Base-by-base conservation (phyloP, 768 basidiomycete genomes). In the Lactarius sanguifluus region DNA sequence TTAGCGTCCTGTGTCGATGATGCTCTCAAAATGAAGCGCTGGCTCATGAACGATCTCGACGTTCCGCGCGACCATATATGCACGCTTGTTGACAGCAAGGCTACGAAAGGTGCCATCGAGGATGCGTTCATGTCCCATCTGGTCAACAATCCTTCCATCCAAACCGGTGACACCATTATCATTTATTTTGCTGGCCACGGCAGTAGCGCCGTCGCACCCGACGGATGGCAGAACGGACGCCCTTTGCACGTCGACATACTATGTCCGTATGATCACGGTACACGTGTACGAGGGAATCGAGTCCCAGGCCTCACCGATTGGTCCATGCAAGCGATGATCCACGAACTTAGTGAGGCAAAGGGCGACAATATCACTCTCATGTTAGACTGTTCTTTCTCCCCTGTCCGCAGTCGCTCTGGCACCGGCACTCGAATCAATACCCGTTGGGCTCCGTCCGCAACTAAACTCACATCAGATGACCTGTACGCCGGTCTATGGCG, bases 161-260 rank as follows among this genome's bases (percentile, higher is more conserved):
- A 83, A 57, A 76, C 74, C 30, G 88, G 85, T 28, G 88, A 90
- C 65, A 85, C 89, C 38, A 81, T 90, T 47, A 69, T 90, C 68
- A 74, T 90, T 59, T 90, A 88, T 71, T 90, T 89, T 72, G 86
- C 89, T 43, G 89, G 89, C n/a, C 88, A 90, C 72, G 89, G 89
- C 30, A 86, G 85, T 72, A 79, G 75, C 62, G 72, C 86, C 52
- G 74, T 77, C 16, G 82, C 86, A n/a, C 88, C 88, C 59, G 74
- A 76, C 41, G 84, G 81, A 59, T 90, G 89, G 89, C 85, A 82
- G 72, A 79, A 81, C 66, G 74, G 75, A 45, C 78, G 77, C 41
- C 72, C 77, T 60, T 74, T 75, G 57, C 71, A 74, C 32, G 85
- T 86, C 18, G 81, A 89, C 70, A 81, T 89, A 62, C 73, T 90